Base-by-base conservation (phyloP, 768 basidiomycete species). In the Paxillus rubicundulus region DNA sequence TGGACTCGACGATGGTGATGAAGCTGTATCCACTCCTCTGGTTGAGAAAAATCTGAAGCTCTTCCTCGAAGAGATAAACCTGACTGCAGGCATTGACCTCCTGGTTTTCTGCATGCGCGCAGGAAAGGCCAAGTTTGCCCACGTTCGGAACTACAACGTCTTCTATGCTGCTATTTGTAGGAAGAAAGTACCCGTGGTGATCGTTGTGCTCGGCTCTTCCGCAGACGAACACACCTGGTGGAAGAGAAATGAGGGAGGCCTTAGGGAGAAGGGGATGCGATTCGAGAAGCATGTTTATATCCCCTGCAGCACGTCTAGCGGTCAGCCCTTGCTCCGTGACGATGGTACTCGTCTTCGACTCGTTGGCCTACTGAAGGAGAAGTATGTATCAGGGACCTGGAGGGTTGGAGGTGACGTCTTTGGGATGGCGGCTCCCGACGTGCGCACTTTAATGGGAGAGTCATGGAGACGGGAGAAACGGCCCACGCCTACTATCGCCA, bases 201-300 rank as follows among this genome's bases (percentile, higher is more conserved):
- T 70, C 9, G 62, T 62, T 17, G 46, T 72, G n/a, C 68, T 69
- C 7, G 70, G 72, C 24, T 45, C 63, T 44, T 65, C 72, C 49
- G 58, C 69, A 38, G 64, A 69, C 20, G 60, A 47, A 20, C 9
- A 53, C 18, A 41, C 45, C 1, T 67, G 48, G 72, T 73, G 70
- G 71, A 50, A 53, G 37, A 49, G 58, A 39, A 73, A 73, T 28
- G 57, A 58, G 34, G 30, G n/a, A 13, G 47, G 47, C 9, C 47
- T 58, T 33, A 36, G 53, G 58, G 37, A 30, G 62, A 50, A 13
- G 38, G 49, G 50, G 10, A 54, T 74, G 53, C 18, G 33, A 17
- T 70, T 73, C 49, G 49, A 50, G 34, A 59, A 53, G 13, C 66
- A 72, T 46, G 57, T 67, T 10, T 72, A 56, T 43, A 28, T 61